These are phyloP conservation scores for Ceratobasidium sp. DNA, from an alignment of 1,284 basidiomycete genomes.

Conservation along the genomic window DNA sequence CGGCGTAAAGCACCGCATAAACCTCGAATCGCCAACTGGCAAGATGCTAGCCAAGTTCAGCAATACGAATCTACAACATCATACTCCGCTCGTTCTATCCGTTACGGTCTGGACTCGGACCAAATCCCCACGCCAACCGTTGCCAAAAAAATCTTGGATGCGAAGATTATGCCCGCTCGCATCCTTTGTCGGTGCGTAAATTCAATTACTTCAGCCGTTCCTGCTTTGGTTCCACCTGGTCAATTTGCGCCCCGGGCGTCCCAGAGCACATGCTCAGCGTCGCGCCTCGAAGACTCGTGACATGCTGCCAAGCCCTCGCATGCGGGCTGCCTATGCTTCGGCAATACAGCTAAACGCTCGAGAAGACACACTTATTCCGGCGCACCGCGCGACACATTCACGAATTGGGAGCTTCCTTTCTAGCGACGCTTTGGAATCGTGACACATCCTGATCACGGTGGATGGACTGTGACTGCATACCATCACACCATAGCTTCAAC, in stretches of 20 bases:
- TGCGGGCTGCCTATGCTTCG: constrained; percentile 23
- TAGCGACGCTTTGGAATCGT: constrained; percentile 14
- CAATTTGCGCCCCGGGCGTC: not conserved
- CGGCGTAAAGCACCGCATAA: not conserved
- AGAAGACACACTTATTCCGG: constrained; percentile 30
- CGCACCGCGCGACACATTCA: constrained; percentile 23
- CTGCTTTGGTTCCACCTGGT: constrained; percentile 15
- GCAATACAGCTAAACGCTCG: constrained; percentile 7
- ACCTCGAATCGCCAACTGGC: not conserved
- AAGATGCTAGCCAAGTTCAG: not conserved
- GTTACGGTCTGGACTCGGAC: not conserved
- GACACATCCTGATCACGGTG: not conserved
- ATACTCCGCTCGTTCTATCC: not conserved
- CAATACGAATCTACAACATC: not conserved
- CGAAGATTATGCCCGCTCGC: too few relatives aligned
- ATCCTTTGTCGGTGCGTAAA: not conserved
- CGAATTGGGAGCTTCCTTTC: constrained; percentile 6
- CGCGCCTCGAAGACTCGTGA: constrained; percentile 11
- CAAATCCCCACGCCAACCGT: not conserved
- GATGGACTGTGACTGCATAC: not conserved
- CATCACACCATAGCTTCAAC: not conserved
- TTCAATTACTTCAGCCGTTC: not conserved
- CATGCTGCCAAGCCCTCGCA: constrained; percentile 34
- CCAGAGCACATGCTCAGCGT: constrained; percentile 27
- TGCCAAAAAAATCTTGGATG: not conserved